These are phyloP conservation scores for Fusarium brevicatenulatum DNA, from an alignment of 2,329 filamentous ascomycete species.

Conservation along the genomic window DNA sequence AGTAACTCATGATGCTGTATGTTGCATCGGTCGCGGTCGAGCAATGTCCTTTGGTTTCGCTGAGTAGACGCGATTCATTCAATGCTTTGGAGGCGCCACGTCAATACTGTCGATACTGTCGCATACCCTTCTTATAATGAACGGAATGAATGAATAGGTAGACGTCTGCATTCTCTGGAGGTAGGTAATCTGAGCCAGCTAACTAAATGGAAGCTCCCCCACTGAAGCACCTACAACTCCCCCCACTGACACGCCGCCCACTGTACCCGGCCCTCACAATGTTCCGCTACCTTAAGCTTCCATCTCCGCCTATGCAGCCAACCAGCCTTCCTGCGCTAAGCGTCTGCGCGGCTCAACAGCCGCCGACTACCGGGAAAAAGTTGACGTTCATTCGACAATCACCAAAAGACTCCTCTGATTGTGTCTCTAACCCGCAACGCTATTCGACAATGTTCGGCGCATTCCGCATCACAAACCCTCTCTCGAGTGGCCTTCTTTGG, in stretches of 20 bases:
- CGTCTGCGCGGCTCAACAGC: constrained; percentile 26
- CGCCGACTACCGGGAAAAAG: constrained; percentile 36
- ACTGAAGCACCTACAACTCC: neutral
- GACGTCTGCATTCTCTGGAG: neutral
- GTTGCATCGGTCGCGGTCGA: constrained; percentile 41
- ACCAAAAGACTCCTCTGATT: constrained; percentile 19
- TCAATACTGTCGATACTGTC: neutral
- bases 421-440: constrained; percentile 15
- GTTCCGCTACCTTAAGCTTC: constrained; percentile 39
- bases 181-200: neutral
- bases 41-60: neutral
- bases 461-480: constrained; percentile 80
- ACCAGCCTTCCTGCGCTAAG: constrained; percentile 20
- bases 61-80: neutral
- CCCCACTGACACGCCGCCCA: constrained; percentile 10
- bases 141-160: neutral
- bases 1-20: constrained; percentile 84
- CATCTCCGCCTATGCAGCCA: constrained; percentile 9
- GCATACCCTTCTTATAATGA: neutral
- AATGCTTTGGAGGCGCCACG: constrained; percentile 4
- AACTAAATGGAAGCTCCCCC: neutral
- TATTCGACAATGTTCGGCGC: constrained; percentile 77
- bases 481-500: constrained; percentile 88
- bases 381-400: constrained; percentile 38
- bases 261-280: constrained; percentile 39